phyloP scores from a whole-genome alignment of 768 basidiomycete genomes.

The Leccinum disarticulatum region DNA sequence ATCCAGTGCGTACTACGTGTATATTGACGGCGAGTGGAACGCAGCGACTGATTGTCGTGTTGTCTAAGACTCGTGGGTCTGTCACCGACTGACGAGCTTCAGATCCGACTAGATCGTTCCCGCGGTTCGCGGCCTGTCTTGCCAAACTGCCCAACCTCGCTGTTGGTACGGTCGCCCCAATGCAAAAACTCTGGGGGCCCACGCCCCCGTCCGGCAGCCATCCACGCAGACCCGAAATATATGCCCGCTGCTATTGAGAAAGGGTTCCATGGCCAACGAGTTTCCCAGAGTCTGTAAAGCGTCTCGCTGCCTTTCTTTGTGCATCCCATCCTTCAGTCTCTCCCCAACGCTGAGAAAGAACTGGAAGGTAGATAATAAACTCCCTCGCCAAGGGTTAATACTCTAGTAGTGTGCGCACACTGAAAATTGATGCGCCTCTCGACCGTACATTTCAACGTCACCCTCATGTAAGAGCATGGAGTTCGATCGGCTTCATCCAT shows the following conservation, averaged over 20 bases:
- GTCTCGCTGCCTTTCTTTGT: conserved; percentile 2
- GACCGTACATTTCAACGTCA: too few species aligned
- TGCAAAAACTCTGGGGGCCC: not conserved
- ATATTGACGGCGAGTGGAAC: not conserved
- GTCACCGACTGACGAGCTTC: conserved; percentile 1
- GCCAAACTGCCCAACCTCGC: conserved; percentile 4
- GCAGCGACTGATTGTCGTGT: not conserved
- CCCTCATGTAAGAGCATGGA: too few species aligned
- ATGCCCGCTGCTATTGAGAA: conserved; percentile 5
- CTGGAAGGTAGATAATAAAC: too few species aligned
- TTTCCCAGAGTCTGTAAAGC: too few species aligned
- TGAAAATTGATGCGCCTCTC: too few species aligned
- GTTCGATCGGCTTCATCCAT: too few species aligned
- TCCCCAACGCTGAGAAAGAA: too few species aligned
- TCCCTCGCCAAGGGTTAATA: too few species aligned
- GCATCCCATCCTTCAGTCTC: not conserved
- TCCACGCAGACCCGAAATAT: not conserved
- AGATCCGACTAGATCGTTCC: conserved; percentile 1
- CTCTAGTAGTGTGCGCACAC: too few species aligned
- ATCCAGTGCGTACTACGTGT: conserved; percentile 4
- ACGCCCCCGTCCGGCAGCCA: not conserved
- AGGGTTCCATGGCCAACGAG: not conserved
- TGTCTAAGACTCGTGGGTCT: conserved; percentile 1
- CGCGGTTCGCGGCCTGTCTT: conserved; percentile 8
- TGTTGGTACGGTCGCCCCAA: not conserved